These are phyloP conservation scores for Globisporangium viniferum DNA, from an alignment of 352 stramenopile genomes.

Conservation along the genomic window DNA sequence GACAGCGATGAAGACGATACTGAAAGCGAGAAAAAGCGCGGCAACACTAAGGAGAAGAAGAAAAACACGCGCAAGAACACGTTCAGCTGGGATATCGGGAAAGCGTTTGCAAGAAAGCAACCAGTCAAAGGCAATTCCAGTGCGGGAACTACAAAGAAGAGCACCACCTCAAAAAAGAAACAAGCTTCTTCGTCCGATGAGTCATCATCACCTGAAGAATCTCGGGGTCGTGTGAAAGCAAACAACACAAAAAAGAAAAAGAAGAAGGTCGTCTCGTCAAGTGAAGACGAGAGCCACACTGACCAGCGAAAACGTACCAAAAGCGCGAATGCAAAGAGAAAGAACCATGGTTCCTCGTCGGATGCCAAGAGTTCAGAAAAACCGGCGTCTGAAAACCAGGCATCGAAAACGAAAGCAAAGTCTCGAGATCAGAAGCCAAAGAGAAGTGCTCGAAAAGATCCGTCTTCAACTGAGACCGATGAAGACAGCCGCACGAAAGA, in stretches of 20 bases:
- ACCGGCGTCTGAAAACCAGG: not conserved
- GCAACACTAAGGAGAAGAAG: conserved; percentile 16
- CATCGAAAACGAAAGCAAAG: not conserved
- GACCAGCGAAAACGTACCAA: not conserved
- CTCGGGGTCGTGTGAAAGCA: conserved; percentile 1
- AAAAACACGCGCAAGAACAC: conserved; percentile 64
- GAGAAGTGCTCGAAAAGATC: not conserved
- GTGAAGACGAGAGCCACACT: conserved; percentile 1
- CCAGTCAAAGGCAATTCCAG: conserved; percentile 15
- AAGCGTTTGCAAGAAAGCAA: conserved; percentile 65
- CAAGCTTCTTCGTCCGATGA: conserved; percentile 18
- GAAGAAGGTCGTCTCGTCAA: not conserved
- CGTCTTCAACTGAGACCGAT: conserved; percentile 15
- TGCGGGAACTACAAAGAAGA: conserved; percentile 4
- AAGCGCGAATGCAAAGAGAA: not conserved
- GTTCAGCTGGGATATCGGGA: conserved; percentile 69
- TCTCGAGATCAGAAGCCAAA: not conserved
- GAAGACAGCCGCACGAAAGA: not conserved
- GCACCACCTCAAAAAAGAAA: not conserved
- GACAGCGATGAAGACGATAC: conserved; percentile 11
- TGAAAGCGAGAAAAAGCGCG: conserved; percentile 3
- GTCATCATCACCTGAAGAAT: not conserved
- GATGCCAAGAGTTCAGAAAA: not conserved
- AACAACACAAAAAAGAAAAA: conserved; percentile 11
- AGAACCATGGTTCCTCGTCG: not conserved